Evolutionary conservation across 768 basidiomycete genomes (phyloP).

Genomic region (Mycena floridula): DNA sequence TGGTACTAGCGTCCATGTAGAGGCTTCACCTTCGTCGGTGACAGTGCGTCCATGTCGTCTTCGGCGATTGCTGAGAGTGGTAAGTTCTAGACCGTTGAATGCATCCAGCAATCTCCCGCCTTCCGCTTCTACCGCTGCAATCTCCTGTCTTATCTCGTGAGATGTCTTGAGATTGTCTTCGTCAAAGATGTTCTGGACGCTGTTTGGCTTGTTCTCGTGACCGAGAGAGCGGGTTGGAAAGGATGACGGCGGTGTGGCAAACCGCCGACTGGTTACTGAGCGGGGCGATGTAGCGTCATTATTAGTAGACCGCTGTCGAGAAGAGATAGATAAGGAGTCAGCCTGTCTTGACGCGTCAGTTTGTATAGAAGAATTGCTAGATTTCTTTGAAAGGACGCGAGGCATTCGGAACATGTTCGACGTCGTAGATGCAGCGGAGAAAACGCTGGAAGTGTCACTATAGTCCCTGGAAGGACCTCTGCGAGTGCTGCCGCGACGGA

Average conservation of each 20-base stretch:
- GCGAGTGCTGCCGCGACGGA: conserved; percentile 49
- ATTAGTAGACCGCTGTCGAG: conserved; percentile 26
- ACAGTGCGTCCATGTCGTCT: conserved; percentile 13
- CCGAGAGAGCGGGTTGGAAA: conserved; percentile 35
- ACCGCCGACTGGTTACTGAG: conserved; percentile 36
- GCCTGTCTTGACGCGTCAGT: conserved; percentile 36
- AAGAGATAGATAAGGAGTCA: conserved; percentile 38
- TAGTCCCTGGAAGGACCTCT: conserved; percentile 36
- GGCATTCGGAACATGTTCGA: conserved; percentile 32
- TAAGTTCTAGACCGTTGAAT: conserved; percentile 74
- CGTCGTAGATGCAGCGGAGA: conserved; percentile 27
- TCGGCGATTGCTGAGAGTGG: conserved; percentile 48
- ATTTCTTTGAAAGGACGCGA: conserved; percentile 38
- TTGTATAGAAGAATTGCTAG: conserved; percentile 41
- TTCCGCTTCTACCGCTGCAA: conserved; percentile 65
- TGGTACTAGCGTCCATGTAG: conserved; percentile 29
- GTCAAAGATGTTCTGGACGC: conserved; percentile 38
- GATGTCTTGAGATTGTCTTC: conserved; percentile 56
- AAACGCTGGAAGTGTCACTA: conserved; percentile 42
- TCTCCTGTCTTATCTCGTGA: conserved; percentile 59
- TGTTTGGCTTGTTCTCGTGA: conserved; percentile 26
- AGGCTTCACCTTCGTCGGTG: conserved; percentile 6
- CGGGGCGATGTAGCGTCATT: conserved; percentile 14
- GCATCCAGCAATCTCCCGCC: conserved; percentile 67
- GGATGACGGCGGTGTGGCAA: conserved; percentile 55